phyloP scores from a whole-genome alignment of 1,284 basidiomycete species.

The Xerocomus minutiporus region DNA sequence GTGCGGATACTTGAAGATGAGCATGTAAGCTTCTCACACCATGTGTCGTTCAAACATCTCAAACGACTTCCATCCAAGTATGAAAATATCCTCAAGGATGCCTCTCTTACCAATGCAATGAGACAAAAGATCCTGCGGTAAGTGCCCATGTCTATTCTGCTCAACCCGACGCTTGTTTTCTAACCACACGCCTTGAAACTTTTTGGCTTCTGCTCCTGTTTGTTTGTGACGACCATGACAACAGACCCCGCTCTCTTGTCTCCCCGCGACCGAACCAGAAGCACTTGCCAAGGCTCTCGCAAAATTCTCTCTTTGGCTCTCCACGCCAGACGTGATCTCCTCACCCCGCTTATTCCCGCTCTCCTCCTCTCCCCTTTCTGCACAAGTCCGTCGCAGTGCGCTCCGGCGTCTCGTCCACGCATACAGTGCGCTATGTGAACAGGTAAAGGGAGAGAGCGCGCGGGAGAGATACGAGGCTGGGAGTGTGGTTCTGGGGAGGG shows the following conservation, averaged over 20 bases:
- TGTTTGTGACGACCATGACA: not conserved
- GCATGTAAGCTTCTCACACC: constrained; percentile 57
- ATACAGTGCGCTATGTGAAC: constrained; percentile 69
- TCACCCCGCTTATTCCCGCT: constrained; percentile 73
- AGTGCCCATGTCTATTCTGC: constrained; percentile 22
- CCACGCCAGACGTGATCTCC: constrained; percentile 68
- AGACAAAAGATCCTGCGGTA: constrained; percentile 52
- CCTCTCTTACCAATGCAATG: constrained; percentile 68
- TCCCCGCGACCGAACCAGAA: constrained; percentile 53
- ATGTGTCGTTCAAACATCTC: not conserved
- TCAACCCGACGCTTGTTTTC: not conserved
- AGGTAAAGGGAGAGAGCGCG: constrained; percentile 64
- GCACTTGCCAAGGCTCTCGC: constrained; percentile 52
- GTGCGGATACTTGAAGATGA: constrained; percentile 70
- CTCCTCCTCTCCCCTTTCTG: constrained; percentile 61
- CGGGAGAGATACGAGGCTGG: constrained; percentile 74
- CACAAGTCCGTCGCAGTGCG: constrained; percentile 70
- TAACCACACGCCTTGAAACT: not conserved
- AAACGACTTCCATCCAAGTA: constrained; percentile 38
- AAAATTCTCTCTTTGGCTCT: constrained; percentile 66
- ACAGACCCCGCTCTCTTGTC: constrained; percentile 68
- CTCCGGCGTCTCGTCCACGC: constrained; percentile 62
- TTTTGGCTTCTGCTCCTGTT: not conserved
- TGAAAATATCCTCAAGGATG: constrained; percentile 64
- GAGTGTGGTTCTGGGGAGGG: constrained; percentile 79